phyloP scores from a whole-genome alignment of 176 grass and related monocot species.

The Oryza australiensis region DNA sequence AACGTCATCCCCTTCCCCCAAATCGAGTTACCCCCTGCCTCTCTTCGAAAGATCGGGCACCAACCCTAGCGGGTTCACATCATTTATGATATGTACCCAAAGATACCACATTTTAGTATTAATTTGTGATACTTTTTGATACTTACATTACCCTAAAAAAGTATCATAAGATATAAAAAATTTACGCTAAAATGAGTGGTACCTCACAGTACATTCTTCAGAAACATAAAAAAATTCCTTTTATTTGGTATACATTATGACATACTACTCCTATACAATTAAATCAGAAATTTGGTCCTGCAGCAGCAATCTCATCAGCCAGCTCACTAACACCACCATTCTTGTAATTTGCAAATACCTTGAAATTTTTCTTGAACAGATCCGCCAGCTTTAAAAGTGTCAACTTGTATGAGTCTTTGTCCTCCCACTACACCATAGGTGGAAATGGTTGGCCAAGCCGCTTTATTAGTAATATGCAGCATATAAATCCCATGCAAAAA shows the following conservation, averaged over 20 bases:
- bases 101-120: neutral
- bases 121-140: no score
- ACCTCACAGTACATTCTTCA: neutral
- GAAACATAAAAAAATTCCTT: neutral
- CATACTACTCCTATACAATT: neutral
- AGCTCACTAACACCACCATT: constrained; percentile 65
- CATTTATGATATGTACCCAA: neutral
- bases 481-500: neutral
- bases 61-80: no score
- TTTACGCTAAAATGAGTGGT: neutral
- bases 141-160: no score
- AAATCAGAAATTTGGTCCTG: constrained; percentile 86
- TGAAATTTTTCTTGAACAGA: constrained; percentile 92
- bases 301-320: constrained; percentile 89
- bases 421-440: constrained; percentile 54
- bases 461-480: neutral
- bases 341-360: constrained; percentile 86
- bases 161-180: no score
- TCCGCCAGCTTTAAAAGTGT: constrained; percentile 84
- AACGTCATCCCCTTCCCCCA: no score
- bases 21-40: no score
- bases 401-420: constrained; percentile 74
- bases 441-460: neutral
- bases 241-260: neutral
- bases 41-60: no score